Evolutionary conservation across 2,329 filamentous ascomycete genomes (phyloP).

Genomic region (Claviceps capensis): DNA sequence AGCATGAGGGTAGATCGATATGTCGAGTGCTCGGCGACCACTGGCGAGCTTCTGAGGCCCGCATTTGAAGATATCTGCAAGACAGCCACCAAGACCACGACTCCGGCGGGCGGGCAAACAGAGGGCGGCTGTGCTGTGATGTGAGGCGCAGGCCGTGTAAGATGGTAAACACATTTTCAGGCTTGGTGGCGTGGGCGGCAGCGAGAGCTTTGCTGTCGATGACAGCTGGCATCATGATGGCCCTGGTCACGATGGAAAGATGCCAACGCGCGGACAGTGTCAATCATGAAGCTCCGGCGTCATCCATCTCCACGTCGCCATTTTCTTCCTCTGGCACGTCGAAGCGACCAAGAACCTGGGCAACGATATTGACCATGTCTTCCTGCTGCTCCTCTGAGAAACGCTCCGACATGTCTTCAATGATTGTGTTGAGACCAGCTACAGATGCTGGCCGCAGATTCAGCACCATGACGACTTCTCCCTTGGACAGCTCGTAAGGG

Average conservation of each 20-base stretch:
- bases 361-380: slow-evolving; percentile 42
- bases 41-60: slow-evolving; percentile 42
- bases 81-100: slow-evolving; percentile 36
- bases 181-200: not conserved
- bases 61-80: slow-evolving; percentile 48
- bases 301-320: slow-evolving; percentile 25
- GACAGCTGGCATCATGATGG: not conserved
- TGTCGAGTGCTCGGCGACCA: slow-evolving; percentile 48
- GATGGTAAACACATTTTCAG: no score
- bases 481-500: slow-evolving; percentile 49
- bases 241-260: not conserved
- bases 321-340: slow-evolving; percentile 14
- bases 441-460: slow-evolving; percentile 48
- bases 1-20: slow-evolving; percentile 48
- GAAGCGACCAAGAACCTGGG: slow-evolving; percentile 43
- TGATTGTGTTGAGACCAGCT: slow-evolving; percentile 45
- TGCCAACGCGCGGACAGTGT: not conserved
- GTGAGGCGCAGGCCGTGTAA: slow-evolving; percentile 18
- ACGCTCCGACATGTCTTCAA: slow-evolving; percentile 51
- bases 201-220: not conserved
- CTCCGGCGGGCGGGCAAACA: slow-evolving; percentile 35
- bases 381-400: slow-evolving; percentile 46
- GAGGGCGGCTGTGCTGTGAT: slow-evolving; percentile 40
- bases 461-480: slow-evolving; percentile 54
- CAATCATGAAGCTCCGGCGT: slow-evolving; percentile 14